These are phyloP conservation scores for Vachellia collinsii DNA, from an alignment of 306 rosid species.

Conservation along the genomic window DNA sequence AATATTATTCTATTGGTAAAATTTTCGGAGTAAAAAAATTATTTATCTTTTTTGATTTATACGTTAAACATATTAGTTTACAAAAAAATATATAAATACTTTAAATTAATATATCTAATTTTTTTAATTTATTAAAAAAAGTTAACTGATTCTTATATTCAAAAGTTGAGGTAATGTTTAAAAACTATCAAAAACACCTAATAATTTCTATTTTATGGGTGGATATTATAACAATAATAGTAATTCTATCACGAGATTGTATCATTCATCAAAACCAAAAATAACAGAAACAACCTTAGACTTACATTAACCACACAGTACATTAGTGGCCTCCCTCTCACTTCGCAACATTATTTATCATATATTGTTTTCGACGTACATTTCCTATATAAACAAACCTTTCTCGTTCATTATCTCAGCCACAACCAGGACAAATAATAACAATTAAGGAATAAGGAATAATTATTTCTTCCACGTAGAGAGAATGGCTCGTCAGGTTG, in stretches of 20 bases:
- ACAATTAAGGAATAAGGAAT: neutral
- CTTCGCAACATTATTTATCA: neutral
- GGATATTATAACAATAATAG: neutral
- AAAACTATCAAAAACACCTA: too few relatives aligned
- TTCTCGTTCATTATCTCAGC: neutral
- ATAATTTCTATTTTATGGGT: too few relatives aligned
- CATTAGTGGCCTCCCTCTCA: slow-evolving; percentile 8
- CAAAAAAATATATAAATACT: too few relatives aligned
- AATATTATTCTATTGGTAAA: too few relatives aligned
- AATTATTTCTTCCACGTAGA: neutral
- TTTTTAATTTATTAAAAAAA: too few relatives aligned
- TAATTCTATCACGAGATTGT: neutral
- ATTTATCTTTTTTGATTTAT: slow-evolving; percentile 64
- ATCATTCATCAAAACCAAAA: neutral
- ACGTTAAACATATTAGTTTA: too few relatives aligned
- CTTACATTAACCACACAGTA: neutral
- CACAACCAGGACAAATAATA: neutral
- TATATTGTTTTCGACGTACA: too few relatives aligned
- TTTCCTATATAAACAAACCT: neutral
- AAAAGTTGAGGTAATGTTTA: too few relatives aligned
- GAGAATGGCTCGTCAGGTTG: slow-evolving; percentile 52
- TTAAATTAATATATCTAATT: too few relatives aligned
- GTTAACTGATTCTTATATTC: too few relatives aligned
- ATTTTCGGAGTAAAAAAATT: too few relatives aligned
- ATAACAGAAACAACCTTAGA: neutral